Percentiles rank a stretch among this genome's conserved stretches.
Conservation (phyloP, 257 asterid species). For the Plectranthus barbatus region DNA sequence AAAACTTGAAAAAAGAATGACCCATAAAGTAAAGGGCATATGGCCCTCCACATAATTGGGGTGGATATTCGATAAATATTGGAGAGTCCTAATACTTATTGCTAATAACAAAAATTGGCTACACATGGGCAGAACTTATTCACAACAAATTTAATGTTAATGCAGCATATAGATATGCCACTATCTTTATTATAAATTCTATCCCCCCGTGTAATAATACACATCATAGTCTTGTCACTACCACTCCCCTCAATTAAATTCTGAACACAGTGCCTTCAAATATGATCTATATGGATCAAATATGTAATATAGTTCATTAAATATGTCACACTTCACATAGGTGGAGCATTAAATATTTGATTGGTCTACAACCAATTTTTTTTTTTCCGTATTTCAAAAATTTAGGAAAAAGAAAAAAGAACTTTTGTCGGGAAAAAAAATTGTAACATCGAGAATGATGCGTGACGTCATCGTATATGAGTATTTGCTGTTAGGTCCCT, state of each 20-base stretch:
- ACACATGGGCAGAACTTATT: background rate
- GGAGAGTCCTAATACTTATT: background rate
- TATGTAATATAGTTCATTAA: background rate
- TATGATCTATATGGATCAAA: conserved; percentile 8
- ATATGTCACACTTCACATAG: conserved; percentile 4
- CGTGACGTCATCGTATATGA: too few species aligned
- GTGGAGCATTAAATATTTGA: background rate
- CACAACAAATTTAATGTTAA: background rate
- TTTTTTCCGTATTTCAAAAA: background rate
- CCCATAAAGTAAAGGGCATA: too few species aligned
- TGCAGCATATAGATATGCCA: background rate
- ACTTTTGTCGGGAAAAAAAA: too few species aligned
- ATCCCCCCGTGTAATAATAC: conserved; percentile 1
- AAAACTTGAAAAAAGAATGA: too few species aligned
- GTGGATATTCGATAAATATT: too few species aligned
- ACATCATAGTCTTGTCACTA: background rate
- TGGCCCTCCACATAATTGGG: conserved; percentile 4
- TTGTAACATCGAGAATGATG: too few species aligned
- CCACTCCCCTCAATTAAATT: background rate
- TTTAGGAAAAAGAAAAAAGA: too few species aligned
- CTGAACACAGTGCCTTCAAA: too few species aligned
- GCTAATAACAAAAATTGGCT: background rate
- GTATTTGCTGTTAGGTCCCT: too few species aligned
- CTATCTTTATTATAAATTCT: background rate
- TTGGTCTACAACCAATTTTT: background rate